A percentile compares a stretch with the other conserved stretches of the same genome.
Evolutionary conservation across 331 rosid genomes (phyloP).

Genomic region (Ulmus americana): DNA sequence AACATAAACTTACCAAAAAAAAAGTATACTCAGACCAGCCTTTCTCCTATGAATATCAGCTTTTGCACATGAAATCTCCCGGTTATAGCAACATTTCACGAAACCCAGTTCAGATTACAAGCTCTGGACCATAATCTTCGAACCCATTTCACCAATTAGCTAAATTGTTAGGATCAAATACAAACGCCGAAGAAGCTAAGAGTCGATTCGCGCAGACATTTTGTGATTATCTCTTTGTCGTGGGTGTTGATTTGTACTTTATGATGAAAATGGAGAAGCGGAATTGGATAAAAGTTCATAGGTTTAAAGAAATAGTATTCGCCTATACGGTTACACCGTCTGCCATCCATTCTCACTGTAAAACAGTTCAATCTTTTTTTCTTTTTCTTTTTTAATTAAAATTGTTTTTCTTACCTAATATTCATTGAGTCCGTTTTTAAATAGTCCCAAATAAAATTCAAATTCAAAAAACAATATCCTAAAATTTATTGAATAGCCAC

Average conservation of each 20-base stretch:
- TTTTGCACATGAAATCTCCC: constrained; percentile 5
- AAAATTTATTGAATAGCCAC: no score
- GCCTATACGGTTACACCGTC: background rate
- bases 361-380: background rate
- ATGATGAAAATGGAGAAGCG: background rate
- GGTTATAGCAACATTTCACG: constrained; percentile 8
- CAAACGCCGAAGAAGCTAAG: constrained; percentile 2
- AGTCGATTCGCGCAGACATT: constrained; percentile 13
- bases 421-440: no score
- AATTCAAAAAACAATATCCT: no score
- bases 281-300: constrained; percentile 21
- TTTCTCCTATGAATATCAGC: constrained; percentile 14
- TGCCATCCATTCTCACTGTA: background rate
- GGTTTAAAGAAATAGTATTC: background rate
- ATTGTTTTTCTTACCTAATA: no score
- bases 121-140: constrained; percentile 11
- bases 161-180: constrained; percentile 14
- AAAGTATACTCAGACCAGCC: constrained; percentile 12
- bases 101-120: constrained; percentile 26
- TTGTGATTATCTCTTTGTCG: constrained; percentile 18
- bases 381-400: no score
- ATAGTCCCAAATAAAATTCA: no score
- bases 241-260: constrained; percentile 3
- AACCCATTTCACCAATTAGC: constrained; percentile 26
- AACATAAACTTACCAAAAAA: constrained; percentile 13